phyloP scores from a whole-genome alignment of 257 asterid genomes.

The Plectranthus barbatus region DNA sequence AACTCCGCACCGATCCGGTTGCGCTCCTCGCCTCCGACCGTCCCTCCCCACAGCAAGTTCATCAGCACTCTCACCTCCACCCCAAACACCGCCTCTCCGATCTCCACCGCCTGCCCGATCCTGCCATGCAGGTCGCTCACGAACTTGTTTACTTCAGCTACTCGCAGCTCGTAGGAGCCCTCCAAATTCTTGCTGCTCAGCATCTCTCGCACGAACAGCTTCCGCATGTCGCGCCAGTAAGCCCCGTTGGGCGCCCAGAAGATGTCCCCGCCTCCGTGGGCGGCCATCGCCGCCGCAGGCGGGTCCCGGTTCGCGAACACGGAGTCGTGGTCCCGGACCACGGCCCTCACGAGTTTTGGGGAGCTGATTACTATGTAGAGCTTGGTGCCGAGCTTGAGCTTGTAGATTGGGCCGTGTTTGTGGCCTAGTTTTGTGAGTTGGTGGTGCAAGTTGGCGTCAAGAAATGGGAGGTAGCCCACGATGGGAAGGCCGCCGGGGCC shows the following conservation, averaged over 20 bases:
- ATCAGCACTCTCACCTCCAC: neutral
- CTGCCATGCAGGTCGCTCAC: neutral
- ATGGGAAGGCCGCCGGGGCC: neutral
- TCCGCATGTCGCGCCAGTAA: slow-evolving; percentile 1
- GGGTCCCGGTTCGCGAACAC: slow-evolving; percentile 3
- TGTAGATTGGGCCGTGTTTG: slow-evolving; percentile 3
- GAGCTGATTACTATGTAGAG: neutral
- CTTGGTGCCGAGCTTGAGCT: slow-evolving; percentile 2
- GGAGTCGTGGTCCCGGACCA: neutral
- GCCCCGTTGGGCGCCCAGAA: slow-evolving; percentile 4
- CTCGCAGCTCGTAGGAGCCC: neutral
- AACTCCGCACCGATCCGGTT: neutral
- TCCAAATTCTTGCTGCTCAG: neutral
- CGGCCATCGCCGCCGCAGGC: neutral
- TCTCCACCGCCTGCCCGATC: neutral
- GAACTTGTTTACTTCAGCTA: neutral
- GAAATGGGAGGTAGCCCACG: slow-evolving; percentile 1
- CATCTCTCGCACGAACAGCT: slow-evolving; percentile 6
- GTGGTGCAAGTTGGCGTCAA: neutral
- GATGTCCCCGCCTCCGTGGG: neutral
- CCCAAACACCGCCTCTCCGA: neutral
- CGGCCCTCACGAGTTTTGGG: neutral
- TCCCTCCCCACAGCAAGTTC: neutral
- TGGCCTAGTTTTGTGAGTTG: neutral
- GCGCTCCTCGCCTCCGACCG: neutral